These are phyloP conservation scores for Fusarium globosum DNA, from an alignment of 2,329 filamentous ascomycete species.

Conservation along the genomic window DNA sequence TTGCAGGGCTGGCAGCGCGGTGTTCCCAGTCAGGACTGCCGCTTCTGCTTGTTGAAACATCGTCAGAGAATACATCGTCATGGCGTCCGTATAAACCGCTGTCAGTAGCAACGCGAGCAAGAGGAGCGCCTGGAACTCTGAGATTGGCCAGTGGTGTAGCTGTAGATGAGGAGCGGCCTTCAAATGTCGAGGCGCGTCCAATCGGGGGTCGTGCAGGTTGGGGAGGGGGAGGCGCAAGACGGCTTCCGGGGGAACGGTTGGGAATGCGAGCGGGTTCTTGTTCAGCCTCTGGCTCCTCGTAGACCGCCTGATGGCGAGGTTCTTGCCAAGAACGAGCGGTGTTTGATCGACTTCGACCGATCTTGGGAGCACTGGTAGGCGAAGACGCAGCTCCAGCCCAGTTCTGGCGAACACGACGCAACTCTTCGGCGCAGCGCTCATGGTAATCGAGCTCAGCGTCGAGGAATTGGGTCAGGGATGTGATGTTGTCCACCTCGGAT, in stretches of 20 bases:
- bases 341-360: constrained; percentile 58
- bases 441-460: constrained; percentile 93
- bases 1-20: constrained; percentile 65
- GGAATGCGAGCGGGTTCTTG: constrained; percentile 55
- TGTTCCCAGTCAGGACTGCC: constrained; percentile 62
- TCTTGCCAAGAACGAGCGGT: constrained; percentile 60
- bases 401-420: constrained; percentile 65
- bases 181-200: constrained; percentile 54
- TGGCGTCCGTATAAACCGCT: constrained; percentile 37
- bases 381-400: constrained; percentile 52
- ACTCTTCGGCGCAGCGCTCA: constrained; percentile 87
- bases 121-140: constrained; percentile 49
- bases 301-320: constrained; percentile 48
- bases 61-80: constrained; percentile 61
- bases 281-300: constrained; percentile 49
- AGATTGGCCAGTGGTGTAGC: constrained; percentile 43
- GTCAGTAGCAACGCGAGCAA: constrained; percentile 57
- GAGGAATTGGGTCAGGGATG: constrained; percentile 82
- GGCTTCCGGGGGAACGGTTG: constrained; percentile 53
- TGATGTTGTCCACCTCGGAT: constrained; percentile 83
- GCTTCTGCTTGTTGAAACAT: constrained; percentile 63
- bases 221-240: constrained; percentile 49
- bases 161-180: constrained; percentile 39
- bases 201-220: constrained; percentile 53
- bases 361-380: constrained; percentile 33